Conservation (phyloP, 208 protist genomes). For the Leishmania mexicana region DNA sequence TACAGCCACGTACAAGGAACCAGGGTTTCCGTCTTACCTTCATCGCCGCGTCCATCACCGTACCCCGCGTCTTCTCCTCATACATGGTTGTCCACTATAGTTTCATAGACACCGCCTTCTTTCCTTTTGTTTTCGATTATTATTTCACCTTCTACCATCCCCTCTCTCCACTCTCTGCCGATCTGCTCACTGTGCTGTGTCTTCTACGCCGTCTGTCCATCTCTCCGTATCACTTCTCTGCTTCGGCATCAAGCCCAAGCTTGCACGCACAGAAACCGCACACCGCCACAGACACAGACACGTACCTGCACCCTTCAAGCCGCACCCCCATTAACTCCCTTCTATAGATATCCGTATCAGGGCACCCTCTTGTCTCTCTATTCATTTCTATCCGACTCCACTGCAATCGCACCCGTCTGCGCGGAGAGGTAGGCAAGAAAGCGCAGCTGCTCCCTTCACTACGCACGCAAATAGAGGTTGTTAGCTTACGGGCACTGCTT, state of each 20-base stretch:
- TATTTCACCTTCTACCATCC: conserved; percentile 7
- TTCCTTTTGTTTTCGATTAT: neutral
- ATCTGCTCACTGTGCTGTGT: neutral
- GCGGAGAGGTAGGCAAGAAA: neutral
- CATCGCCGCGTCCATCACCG: neutral
- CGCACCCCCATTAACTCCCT: neutral
- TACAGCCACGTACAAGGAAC: neutral
- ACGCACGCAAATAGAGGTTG: neutral
- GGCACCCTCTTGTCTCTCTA: neutral
- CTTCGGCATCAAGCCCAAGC: neutral
- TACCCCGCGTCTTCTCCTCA: neutral
- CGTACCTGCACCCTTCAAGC: neutral
- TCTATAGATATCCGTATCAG: neutral
- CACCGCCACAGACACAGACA: neutral
- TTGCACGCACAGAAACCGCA: neutral
- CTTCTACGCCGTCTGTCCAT: neutral
- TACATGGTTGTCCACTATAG: neutral
- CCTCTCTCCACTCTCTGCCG: neutral
- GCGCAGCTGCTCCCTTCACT: neutral
- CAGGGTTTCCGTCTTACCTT: neutral
- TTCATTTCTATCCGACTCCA: neutral
- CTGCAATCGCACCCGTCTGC: neutral
- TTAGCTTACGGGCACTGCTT: neutral
- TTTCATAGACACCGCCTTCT: conserved; percentile 15
- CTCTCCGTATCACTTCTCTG: conserved; percentile 2